Conservation (phyloP, 768 basidiomycete species). For the Termitomyces sp. region DNA sequence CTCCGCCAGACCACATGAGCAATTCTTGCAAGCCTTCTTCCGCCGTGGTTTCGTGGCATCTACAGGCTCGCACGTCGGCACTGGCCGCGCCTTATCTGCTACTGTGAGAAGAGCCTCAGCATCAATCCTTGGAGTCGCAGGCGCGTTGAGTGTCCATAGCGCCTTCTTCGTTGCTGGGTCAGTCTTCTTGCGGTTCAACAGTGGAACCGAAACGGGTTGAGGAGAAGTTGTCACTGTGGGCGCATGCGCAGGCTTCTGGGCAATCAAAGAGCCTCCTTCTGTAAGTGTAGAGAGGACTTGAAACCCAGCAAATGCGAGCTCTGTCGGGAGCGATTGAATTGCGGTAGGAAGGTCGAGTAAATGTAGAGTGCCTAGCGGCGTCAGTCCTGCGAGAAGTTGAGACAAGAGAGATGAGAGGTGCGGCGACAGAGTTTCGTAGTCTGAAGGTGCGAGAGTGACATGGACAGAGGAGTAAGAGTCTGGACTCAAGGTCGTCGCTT, state of each 20-base stretch:
- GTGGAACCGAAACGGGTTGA: conserved; percentile 42
- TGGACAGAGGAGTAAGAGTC: conserved; percentile 62
- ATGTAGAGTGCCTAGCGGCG: conserved; percentile 65
- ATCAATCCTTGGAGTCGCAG: conserved; percentile 72
- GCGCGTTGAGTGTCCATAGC: conserved; percentile 76
- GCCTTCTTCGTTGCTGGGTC: conserved; percentile 80
- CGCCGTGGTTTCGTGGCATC: conserved; percentile 48
- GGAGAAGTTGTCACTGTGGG: conserved; percentile 35
- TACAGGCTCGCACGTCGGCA: conserved; percentile 70
- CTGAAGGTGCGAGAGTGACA: conserved; percentile 55
- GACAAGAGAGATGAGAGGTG: conserved; percentile 51
- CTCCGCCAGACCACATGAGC: conserved; percentile 95
- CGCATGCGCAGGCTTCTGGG: conserved; percentile 62
- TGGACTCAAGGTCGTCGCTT: conserved; percentile 54
- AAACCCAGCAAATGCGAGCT: conserved; percentile 67
- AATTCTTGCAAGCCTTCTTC: conserved; percentile 94
- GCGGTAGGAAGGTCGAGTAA: conserved; percentile 48
- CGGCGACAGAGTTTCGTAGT: conserved; percentile 55
- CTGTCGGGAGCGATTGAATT: conserved; percentile 41
- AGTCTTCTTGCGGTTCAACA: conserved; percentile 46
- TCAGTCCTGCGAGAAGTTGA: conserved; percentile 54
- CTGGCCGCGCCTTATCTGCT: conserved; percentile 76
- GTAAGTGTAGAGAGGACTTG: conserved; percentile 39
- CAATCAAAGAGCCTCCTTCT: conserved; percentile 44
- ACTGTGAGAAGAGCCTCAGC: conserved; percentile 79